Base-by-base conservation (phyloP, 768 basidiomycete species). In the Collybiopsis confluens region DNA sequence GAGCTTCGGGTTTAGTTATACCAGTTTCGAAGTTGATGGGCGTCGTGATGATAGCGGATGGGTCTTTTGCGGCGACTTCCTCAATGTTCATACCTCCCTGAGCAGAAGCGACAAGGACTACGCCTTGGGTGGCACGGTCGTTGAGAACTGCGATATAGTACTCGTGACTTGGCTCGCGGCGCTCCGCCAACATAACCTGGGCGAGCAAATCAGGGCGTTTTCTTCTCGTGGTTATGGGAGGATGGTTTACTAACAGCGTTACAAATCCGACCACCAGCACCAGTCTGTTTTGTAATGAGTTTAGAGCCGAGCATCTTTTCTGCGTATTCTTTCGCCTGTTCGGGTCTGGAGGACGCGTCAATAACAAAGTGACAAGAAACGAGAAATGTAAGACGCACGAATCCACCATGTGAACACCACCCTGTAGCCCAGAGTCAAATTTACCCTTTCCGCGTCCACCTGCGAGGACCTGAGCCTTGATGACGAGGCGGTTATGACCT, bases 81-180 rank as follows among this genome's bases (percentile, higher is more conserved):
- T 99, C 97, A 65, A 99, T 99, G 73, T 98, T 98, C 97, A 99
- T 99, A 54, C 97, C 97, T 53, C 97, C 97, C 66, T 98, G 94
- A 18, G 80, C 79, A 41, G 97, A 98, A 18, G 87, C 87, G 51
- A 99, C 96, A 44, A 99, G 81, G 27, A 98, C 97, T 41, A 93
- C 90, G 13, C 90, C 88, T 56, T 92, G 86, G 5, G 87, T 76
- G 13, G 81, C 82, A 60, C 97, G 91, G 77, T 99, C 97, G 65
- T 98, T 98, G 52, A 99, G 82, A 28, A 98, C 83, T 13, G 97
- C 97, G 47, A 95, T 89, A 65, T 99, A 99, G 78, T 98, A 98
- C 69, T 99, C 97, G 68, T 99, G 97, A 38, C 84, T 81, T 30
- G 97, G 92, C 57, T 90, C 83, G 58, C 93, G 86, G 60, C 92